A percentile compares a stretch with the other conserved stretches of the same genome.
Conservation (phyloP, 352 stramenopile species). For the Aphanomyces cochlioides region DNA sequence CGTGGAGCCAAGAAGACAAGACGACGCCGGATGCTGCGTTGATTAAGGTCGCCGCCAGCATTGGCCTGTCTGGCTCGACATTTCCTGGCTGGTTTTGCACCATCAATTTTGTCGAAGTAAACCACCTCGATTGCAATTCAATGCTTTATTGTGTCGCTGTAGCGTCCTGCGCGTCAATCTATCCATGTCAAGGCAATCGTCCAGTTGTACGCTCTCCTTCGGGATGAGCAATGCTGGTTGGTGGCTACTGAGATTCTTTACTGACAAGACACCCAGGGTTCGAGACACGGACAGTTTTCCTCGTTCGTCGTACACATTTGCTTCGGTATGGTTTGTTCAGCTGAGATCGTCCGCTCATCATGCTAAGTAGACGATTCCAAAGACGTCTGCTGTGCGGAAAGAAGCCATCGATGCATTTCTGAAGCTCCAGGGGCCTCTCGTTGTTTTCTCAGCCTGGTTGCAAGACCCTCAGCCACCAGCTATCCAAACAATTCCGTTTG, state of each 20-base stretch:
- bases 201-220: constrained; percentile 58
- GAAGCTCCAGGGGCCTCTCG: constrained; percentile 49
- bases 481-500: constrained; percentile 57
- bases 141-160: not conserved
- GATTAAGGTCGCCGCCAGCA: constrained; percentile 49
- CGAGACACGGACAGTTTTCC: constrained; percentile 79
- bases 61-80: constrained; percentile 41
- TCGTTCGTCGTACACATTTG: constrained; percentile 64
- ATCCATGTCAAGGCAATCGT: constrained; percentile 42
- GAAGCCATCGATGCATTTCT: constrained; percentile 40
- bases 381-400: constrained; percentile 35
- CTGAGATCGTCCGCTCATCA: not conserved
- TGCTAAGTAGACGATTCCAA: constrained; percentile 41
- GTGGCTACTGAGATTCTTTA: not conserved
- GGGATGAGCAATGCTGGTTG: constrained; percentile 70
- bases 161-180: constrained; percentile 24
- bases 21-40: constrained; percentile 39
- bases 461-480: constrained; percentile 69
- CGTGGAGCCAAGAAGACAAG: constrained; percentile 41
- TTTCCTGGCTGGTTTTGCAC: constrained; percentile 71
- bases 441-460: constrained; percentile 68
- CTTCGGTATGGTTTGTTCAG: constrained; percentile 41
- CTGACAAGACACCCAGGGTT: constrained; percentile 37
- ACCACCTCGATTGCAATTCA: not conserved
- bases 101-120: constrained; percentile 49